Conservation (phyloP, 768 basidiomycete species). For the Scleroderma bovista region DNA sequence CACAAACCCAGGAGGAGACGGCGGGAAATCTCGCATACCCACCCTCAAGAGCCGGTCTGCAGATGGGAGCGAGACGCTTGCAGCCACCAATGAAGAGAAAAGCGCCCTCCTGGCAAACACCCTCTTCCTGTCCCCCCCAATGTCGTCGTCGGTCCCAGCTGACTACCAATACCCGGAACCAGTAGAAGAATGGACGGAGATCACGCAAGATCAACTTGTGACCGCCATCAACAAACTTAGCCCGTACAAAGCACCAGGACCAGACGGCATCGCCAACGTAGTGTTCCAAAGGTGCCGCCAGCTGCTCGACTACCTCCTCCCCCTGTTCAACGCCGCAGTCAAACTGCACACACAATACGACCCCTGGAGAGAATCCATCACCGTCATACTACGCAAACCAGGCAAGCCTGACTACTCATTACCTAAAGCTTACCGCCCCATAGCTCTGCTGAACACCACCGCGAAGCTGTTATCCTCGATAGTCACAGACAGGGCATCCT, state of each 20-base stretch:
- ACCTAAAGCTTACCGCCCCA: conserved; percentile 33
- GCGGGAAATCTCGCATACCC: not conserved
- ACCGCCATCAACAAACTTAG: conserved; percentile 1
- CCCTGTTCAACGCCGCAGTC: conserved; percentile 11
- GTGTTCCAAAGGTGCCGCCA: conserved; percentile 10
- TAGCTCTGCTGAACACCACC: conserved; percentile 30
- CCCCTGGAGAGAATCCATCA: conserved; percentile 20
- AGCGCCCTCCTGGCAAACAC: conserved; percentile 8
- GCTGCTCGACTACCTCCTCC: conserved; percentile 6
- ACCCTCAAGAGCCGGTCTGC: not conserved
- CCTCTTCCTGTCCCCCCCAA: conserved; percentile 21
- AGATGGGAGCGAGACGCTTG: not conserved
- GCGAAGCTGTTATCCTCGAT: conserved; percentile 24
- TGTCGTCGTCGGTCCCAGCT: not conserved
- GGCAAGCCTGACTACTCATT: conserved; percentile 28
- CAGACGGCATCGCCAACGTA: conserved; percentile 22
- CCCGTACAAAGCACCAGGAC: conserved; percentile 17
- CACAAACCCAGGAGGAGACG: not conserved
- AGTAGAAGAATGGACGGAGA: not conserved
- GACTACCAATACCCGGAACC: conserved; percentile 7
- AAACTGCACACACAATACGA: conserved; percentile 3
- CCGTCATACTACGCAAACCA: conserved; percentile 31
- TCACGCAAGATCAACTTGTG: conserved; percentile 10
- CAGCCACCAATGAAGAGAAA: conserved; percentile 16
- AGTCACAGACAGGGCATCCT: conserved; percentile 18